Base-by-base conservation (phyloP, 2,329 filamentous ascomycete genomes). In the Alternaria incomplexa region DNA sequence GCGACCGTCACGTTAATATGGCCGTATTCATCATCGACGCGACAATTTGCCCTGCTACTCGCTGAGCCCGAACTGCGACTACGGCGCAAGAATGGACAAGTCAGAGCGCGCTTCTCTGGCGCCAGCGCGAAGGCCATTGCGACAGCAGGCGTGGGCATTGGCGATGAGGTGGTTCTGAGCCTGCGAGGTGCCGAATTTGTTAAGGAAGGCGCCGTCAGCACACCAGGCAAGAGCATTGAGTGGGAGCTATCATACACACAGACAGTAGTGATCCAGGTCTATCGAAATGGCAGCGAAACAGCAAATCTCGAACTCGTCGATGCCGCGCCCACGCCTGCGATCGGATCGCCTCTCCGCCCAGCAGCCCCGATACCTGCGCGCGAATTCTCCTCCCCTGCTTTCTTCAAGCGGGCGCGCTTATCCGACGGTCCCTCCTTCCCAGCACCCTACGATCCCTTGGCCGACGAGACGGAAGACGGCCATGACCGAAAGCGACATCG, bases 1-100 rank as follows among this genome's bases (percentile, higher is more conserved):
- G 93, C 92, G 43, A 84, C 91, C 15, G 88, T 97, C 22, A 95
- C 93, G 9, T 88, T 98, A 36, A 89, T 93, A 61, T 98, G 95
- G 94, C 95, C 95, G 0, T 97, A 93, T 80, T 97, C 92, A 67
- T 91, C 91, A 22, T 88, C 93, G 25, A 91, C 87, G 28, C 87
- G 87, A 56, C 89, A 89, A 43, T 86, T 93, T 69, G 90, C 93
- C 25, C 89, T 97, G 54, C 86, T 96, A 20, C 86, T 98, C 32
- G 92, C 92, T 48, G 94, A 97, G 73, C 89, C 90, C 48, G 93
- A 97, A 77, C 91, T 94, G 73, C 90, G 92, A 51, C 85, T 95
- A 54, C 91, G 95, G 59, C 88, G 89, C 65, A 85, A 86, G 44
- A 90, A 88, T 68, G 95, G 95, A 12, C 93, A 97, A 80, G 88